Conservation (phyloP, 2,329 filamentous ascomycete species). For the Phialophora tarda region DNA sequence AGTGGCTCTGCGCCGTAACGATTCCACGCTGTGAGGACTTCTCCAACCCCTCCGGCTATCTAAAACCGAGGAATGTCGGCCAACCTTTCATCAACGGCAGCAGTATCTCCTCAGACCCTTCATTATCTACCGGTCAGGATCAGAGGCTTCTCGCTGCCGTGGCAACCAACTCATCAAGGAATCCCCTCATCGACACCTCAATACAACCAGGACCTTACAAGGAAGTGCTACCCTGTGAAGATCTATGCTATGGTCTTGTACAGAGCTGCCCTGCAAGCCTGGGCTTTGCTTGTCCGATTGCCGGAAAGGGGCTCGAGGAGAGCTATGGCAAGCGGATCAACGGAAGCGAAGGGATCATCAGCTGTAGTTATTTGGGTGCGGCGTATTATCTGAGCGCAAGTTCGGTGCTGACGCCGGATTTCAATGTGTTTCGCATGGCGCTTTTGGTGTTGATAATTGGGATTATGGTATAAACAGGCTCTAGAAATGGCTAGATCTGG, state of each 20-base stretch:
- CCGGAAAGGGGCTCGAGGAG: conserved; percentile 53
- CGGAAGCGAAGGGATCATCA: conserved; percentile 47
- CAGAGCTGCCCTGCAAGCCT: conserved; percentile 80
- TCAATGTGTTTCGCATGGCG: conserved; percentile 10
- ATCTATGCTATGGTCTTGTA: conserved; percentile 85
- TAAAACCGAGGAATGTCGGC: conserved; percentile 73
- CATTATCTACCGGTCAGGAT: conserved; percentile 24
- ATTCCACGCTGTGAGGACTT: conserved; percentile 94
- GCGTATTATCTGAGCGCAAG: conserved; percentile 57
- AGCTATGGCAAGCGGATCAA: conserved; percentile 57
- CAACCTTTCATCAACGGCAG: conserved; percentile 74
- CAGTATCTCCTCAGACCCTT: conserved; percentile 46
- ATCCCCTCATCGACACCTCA: conserved; percentile 70
- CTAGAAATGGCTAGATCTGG: not conserved
- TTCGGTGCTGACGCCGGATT: conserved; percentile 12
- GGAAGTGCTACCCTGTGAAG: conserved; percentile 85
- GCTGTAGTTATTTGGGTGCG: conserved; percentile 68
- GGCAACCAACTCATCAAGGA: conserved; percentile 66
- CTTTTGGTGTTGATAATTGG: conserved; percentile 23
- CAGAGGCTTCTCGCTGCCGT: conserved; percentile 41
- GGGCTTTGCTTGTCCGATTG: conserved; percentile 73
- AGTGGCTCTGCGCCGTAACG: conserved; percentile 91
- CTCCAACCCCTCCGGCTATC: conserved; percentile 59
- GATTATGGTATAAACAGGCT: conserved; percentile 9
- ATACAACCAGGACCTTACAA: conserved; percentile 89